phyloP scores from a whole-genome alignment of 1,284 basidiomycete species.

The Salmacisia buchloeana region DNA sequence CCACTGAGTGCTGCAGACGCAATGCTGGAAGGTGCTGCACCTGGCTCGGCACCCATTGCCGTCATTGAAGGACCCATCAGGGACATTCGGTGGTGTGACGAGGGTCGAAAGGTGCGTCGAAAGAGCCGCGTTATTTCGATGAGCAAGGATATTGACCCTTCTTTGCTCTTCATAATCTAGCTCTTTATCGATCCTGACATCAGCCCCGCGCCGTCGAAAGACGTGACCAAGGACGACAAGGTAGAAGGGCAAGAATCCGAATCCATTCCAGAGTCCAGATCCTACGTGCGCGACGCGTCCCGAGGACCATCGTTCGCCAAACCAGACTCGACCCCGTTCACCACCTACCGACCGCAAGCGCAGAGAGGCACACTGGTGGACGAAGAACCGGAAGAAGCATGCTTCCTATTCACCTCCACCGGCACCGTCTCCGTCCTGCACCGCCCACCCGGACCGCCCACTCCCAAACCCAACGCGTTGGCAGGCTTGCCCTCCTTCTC shows the following conservation, averaged over 20 bases:
- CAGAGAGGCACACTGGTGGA: not conserved
- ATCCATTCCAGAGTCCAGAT: not conserved
- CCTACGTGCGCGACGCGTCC: not conserved
- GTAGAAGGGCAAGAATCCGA: not conserved
- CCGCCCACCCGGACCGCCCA: not conserved
- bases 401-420: not conserved
- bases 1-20: not conserved
- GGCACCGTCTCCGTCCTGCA: not conserved
- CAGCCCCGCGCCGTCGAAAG: not conserved
- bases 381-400: not conserved
- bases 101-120: not conserved
- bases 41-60: not conserved
- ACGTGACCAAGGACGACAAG: not conserved
- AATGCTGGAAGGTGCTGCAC: not conserved
- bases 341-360: not conserved
- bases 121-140: not conserved
- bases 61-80: not conserved
- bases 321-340: not conserved
- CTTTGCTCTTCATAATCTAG: not conserved
- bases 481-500: not conserved
- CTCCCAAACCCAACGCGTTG: not conserved
- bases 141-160: not conserved
- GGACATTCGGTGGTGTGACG: slow-evolving; percentile 1
- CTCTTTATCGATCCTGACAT: slow-evolving; percentile 5
- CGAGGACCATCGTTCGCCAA: not conserved